These are phyloP conservation scores for Monosiga brevicollis DNA, from an alignment of 78 protist species.

Conservation along the genomic window DNA sequence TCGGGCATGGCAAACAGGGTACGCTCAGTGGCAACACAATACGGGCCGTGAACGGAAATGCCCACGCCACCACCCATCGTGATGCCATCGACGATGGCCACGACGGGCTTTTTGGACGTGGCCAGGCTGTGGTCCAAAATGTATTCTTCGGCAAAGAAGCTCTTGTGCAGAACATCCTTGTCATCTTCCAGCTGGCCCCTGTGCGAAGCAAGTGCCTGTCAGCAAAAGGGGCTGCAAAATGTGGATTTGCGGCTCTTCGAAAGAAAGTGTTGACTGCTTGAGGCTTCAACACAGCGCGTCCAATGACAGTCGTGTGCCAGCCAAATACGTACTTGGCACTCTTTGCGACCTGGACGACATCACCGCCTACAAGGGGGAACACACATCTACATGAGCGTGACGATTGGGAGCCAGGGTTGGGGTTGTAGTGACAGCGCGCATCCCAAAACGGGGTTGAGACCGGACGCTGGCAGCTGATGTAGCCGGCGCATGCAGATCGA, in stretches of 20 bases:
- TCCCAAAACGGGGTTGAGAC: neutral
- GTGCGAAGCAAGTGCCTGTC: neutral
- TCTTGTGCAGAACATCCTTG: neutral
- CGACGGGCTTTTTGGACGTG: conserved; percentile 10
- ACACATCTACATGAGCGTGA: neutral
- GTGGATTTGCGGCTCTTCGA: neutral
- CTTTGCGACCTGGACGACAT: too few species aligned
- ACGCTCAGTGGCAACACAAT: conserved; percentile 58
- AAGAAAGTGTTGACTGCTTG: neutral
- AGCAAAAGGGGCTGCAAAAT: neutral
- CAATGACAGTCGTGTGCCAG: too few species aligned
- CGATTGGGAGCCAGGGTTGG: neutral
- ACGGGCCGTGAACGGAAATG: conserved; percentile 46
- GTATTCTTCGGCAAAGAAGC: conserved; percentile 57
- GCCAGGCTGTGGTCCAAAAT: conserved; percentile 22
- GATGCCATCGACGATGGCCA: conserved; percentile 53
- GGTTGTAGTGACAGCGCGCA: too few species aligned
- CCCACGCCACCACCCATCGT: conserved; percentile 64
- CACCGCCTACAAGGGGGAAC: too few species aligned
- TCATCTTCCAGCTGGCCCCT: neutral
- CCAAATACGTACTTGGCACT: too few species aligned
- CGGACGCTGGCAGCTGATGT: too few species aligned
- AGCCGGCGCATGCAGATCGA: too few species aligned
- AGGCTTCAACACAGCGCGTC: neutral
- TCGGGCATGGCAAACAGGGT: conserved; percentile 76